Base-by-base conservation (phyloP, 148 eudicot genomes). In the Silene uniflora region DNA sequence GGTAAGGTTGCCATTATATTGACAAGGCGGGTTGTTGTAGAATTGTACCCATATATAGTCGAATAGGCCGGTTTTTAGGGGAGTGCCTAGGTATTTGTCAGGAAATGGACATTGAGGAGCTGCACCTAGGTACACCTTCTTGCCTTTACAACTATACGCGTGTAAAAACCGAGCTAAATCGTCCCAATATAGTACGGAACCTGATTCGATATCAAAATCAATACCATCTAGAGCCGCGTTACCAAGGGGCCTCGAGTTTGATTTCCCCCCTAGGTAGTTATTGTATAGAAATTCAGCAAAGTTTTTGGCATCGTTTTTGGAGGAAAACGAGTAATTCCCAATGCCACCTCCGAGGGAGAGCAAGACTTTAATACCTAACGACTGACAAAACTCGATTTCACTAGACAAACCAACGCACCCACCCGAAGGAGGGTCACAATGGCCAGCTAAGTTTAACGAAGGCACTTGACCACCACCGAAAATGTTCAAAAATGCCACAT, bases 101-200 rank as follows among this genome's bases (percentile, higher is more conserved):
- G 96, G 93, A 64, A 86, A 92, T 0, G 96, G 96, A 52, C 98
- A 94, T 76, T 90, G 97, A n/a, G 98, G 96, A 8, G 97, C 96
- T 0, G 86, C 98, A 0, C 89, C 62, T 52, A 94, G 59, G 85
- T 90, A 88, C 75, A 94, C 90, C 66, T 77, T 84, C 63, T 67
- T 71, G 1, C 76, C 81, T 21, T 42, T 27, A 5, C 21, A 1
- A 12, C 69, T 81, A n/a, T 64, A 83, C 2, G 24, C 23, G 29
- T 72, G 66, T 16, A 86, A 61, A 71, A 67, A 75, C 21, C 74
- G 47, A 1, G 86, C 89, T 5, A 86, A 72, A 65, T 74, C 83
- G 59, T 81, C 82, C 86, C 86, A 86, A 54, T 81, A 72, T 10
- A 75, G 59, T 27, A 73, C 78, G 0, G 86, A 74, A 1, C 86